phyloP scores from a whole-genome alignment of 176 grass and related monocot species.

The Metroxylon sagu region DNA sequence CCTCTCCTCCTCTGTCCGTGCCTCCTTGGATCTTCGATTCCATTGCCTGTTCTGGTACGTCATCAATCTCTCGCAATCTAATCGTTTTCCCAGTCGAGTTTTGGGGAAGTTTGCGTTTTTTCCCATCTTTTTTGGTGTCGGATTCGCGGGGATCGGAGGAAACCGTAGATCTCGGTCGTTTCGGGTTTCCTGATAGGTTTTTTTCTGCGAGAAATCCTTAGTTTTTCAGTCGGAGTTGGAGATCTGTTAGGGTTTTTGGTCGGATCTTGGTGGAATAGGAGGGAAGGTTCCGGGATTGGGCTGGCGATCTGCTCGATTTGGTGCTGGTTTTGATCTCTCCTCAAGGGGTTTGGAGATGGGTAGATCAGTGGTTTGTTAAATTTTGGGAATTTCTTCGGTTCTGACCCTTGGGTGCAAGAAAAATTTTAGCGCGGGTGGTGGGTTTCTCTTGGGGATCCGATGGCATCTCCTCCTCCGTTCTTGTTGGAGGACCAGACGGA shows the following conservation, averaged over 20 bases:
- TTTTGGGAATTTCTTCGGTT: not conserved
- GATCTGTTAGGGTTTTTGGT: conserved; percentile 13
- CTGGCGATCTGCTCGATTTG: not conserved
- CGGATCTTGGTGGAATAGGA: not conserved
- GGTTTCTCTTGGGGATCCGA: not conserved
- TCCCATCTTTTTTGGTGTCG: not conserved
- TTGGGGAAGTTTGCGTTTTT: not conserved
- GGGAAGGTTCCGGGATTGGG: not conserved
- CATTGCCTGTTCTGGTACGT: not conserved
- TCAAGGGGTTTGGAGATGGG: not conserved
- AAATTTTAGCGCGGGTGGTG: not conserved
- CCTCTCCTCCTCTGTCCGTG: not conserved
- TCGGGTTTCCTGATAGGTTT: not conserved
- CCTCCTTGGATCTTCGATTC: not conserved
- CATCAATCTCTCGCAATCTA: not conserved
- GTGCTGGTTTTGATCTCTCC: not conserved
- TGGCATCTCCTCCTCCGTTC: conserved; percentile 31
- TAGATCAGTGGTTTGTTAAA: not conserved
- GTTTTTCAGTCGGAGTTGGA: not conserved
- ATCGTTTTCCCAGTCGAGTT: not conserved
- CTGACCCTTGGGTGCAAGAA: not conserved
- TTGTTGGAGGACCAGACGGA: conserved; percentile 62
- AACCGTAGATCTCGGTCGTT: not conserved
- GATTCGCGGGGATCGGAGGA: not conserved
- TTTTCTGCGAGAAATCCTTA: not conserved